Evolutionary conservation across 805 yeast genomes (phyloP), one percentile per base, ranked within the genome.

Genomic region (Kazachstania bromeliacearum): DNA sequence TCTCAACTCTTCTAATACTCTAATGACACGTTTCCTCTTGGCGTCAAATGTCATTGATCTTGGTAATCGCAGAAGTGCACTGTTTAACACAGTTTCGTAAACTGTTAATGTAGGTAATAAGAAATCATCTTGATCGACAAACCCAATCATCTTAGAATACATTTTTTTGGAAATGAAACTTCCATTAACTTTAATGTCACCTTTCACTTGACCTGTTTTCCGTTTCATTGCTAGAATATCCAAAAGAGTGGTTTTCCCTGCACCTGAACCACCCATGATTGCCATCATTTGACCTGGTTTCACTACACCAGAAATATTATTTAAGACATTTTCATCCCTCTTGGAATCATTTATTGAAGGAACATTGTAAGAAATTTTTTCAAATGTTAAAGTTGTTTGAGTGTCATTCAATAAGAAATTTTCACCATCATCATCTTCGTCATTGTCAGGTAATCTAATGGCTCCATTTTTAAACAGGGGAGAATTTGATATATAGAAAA

Each of bases 251-350:
- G 98, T 89, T 55, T 92, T 92, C 35, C 98, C 98, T 10, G 98
- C 97, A 34, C 98, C 98, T 0, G 96, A 88, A 1, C 96, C 96
- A 30, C 98, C 98, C 95, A 92, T 85, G 28, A 92, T 85, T 0
- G 98, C 97, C 55, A 87, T 58, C 42, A 94, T 81, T 55, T 87
- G 87, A 26, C 96, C 81, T 2, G 96, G 95, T 35, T 75, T 74
- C 3, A 79, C 95, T 10, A 75, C 47, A 7, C 98, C 98, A 46
- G 73, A 76, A 0, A 85, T 69, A 20, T 70, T 66, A 9, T 71
- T 67, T 40, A 92, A 67, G 4, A 92, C 77, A 13, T 59, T 61
- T 16, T 39, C 47, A 7, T 36, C 36, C 5, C 26, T 18, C 7
- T 40, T 40, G n/a, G 43, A 34, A 13, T 44, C 37, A 5, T 24